Evolutionary conservation across 1,284 basidiomycete species (phyloP).

Genomic region (Coniophora puteana): DNA sequence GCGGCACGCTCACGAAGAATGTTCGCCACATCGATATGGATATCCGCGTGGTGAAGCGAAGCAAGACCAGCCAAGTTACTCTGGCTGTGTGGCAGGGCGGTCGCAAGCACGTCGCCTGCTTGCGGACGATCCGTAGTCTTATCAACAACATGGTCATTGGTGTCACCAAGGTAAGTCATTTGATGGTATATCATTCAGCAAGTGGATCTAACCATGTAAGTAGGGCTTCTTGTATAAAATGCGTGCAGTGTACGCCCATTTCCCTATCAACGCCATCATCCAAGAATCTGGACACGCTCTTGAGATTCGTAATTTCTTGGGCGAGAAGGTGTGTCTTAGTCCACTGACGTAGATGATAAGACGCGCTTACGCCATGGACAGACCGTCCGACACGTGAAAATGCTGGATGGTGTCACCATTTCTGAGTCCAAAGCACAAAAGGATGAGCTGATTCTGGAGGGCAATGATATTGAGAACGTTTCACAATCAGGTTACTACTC

Average conservation of each 20-base stretch:
- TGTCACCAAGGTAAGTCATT: conserved; percentile 71
- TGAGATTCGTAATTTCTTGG: conserved; percentile 99
- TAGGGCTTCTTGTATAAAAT: conserved; percentile 99
- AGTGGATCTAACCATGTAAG: conserved; percentile 3
- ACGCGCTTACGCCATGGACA: conserved; percentile 27
- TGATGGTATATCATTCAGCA: neutral
- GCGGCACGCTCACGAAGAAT: conserved; percentile 88
- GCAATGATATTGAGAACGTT: conserved; percentile 94
- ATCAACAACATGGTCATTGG: conserved; percentile 98
- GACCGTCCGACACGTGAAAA: conserved; percentile 89
- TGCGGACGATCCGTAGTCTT: conserved; percentile 92
- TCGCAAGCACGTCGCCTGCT: conserved; percentile 98
- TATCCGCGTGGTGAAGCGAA: conserved; percentile 77
- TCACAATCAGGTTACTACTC: conserved; percentile 79
- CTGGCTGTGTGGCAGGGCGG: conserved; percentile 98
- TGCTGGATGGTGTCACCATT: conserved; percentile 89
- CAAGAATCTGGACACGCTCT: conserved; percentile 74
- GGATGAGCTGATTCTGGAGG: conserved; percentile 92
- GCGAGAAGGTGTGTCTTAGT: conserved; percentile 71
- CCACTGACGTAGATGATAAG: neutral
- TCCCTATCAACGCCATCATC: conserved; percentile 99
- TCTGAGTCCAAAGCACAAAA: conserved; percentile 93
- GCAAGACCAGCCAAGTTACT: conserved; percentile 71
- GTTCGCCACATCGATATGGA: conserved; percentile 97
- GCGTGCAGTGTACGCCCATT: conserved; percentile 99